Conservation (phyloP, 805 yeast species). For the Cyberlindnera mycetangii region DNA sequence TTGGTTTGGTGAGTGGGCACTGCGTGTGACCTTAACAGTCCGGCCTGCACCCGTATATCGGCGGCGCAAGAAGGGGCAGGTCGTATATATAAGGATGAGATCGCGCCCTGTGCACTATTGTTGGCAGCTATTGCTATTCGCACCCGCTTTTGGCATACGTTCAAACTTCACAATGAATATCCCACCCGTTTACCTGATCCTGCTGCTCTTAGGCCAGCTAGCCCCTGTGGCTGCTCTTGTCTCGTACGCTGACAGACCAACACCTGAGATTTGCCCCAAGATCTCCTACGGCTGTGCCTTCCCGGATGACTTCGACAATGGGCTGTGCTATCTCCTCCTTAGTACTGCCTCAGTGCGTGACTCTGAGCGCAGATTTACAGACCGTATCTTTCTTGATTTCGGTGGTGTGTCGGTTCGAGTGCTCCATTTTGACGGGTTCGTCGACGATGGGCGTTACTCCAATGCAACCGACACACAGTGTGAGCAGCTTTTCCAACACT, state of each 20-base stretch:
- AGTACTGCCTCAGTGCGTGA: not conserved
- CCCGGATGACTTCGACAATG: not conserved
- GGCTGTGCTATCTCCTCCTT: not conserved
- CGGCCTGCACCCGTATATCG: too few species aligned
- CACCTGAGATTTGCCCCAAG: not conserved
- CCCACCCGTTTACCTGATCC: too few species aligned
- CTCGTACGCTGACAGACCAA: not conserved
- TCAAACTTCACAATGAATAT: too few species aligned
- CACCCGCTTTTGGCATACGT: too few species aligned
- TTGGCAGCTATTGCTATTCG: too few species aligned
- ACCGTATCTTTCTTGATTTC: not conserved
- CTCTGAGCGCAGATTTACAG: not conserved
- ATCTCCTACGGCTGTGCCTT: not conserved
- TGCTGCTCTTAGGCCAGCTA: too few species aligned
- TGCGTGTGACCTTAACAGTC: too few species aligned
- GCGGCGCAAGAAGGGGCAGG: too few species aligned
- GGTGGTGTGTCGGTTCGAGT: not conserved
- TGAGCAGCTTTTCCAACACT: not conserved
- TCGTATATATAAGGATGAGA: too few species aligned
- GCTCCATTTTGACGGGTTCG: not conserved
- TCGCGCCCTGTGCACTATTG: too few species aligned
- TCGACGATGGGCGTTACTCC: not conserved
- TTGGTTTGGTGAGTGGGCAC: too few species aligned
- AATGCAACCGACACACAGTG: slow-evolving; percentile 1
- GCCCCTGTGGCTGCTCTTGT: not conserved